Evolutionary conservation across 371 early-diverging fungal species (phyloP), one percentile per base, ranked within the genome.

Genomic region (Circinella minor): DNA sequence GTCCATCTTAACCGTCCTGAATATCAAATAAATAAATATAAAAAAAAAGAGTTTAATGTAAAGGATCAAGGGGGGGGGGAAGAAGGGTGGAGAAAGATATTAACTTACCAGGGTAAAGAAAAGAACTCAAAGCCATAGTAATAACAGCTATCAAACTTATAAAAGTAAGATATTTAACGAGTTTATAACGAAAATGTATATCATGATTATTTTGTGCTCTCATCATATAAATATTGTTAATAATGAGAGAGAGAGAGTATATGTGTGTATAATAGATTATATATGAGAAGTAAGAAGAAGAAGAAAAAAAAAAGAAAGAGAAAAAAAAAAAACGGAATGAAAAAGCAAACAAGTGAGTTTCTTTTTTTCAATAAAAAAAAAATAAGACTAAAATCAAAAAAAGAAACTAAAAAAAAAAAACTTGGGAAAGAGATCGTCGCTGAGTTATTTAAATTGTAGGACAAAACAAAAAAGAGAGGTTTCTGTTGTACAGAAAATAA

Each of bases 141-240:
- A 79, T 69, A 18, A 84, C 78, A 14, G 79, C 76, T 10, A 76
- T 15, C 66, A 84, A 61, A 60, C 84, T 81, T 13, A 75, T 63
- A 46, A 75, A 47, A 0, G 77, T 78, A 15, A 84, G 62, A 18
- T 67, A 80, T 66, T 78, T 80, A 15, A 80, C 80, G 46, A 81
- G 36, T 60, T 69, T 78, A 66, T 80, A 84, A 15, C 77, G 76
- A 20, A 79, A 62, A 34, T 57, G 57, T 7, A 57, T 57, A 34
- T 57, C 57, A 34, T 57, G 57, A n/a, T 27, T 27, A 57, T 34
- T 57, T 13, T 57, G 20, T 10, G 27, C 57, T 34, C 57, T 57
- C 57, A 57, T 57, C 7, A 34, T 57, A 57, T 6, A 70, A 13
- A 61, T 34, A 47, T 60, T 38, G 65, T 13, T 51, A 15, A n/a